A percentile compares a stretch with the other conserved stretches of the same genome.
phyloP scores from a whole-genome alignment of 2,329 filamentous ascomycete species.

The Penicillium sclerotiorum region DNA sequence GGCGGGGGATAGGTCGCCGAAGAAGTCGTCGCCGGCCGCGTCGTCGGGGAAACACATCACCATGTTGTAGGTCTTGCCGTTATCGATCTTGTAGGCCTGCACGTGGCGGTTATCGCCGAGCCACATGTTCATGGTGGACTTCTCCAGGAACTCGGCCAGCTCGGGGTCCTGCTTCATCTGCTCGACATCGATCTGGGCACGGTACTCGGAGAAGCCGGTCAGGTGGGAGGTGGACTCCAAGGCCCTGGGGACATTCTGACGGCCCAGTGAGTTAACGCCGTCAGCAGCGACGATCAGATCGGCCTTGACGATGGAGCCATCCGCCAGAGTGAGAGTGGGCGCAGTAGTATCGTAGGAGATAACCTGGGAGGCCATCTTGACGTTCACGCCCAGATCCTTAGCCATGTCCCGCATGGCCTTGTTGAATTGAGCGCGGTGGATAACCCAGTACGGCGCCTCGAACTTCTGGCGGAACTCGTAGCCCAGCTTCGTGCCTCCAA shows the following conservation, averaged over 20 bases:
- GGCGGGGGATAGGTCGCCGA: slow-evolving; percentile 31
- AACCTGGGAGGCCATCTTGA: slow-evolving; percentile 8
- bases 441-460: slow-evolving; percentile 20
- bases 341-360: not conserved
- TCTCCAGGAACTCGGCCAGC: slow-evolving; percentile 43
- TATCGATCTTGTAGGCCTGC: slow-evolving; percentile 48
- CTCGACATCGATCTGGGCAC: slow-evolving; percentile 44
- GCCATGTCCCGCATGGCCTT: slow-evolving; percentile 20
- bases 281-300: slow-evolving; percentile 27
- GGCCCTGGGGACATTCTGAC: slow-evolving; percentile 8
- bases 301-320: slow-evolving; percentile 10
- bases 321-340: not conserved
- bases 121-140: slow-evolving; percentile 45
- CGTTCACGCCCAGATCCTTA: slow-evolving; percentile 16
- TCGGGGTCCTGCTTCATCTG: slow-evolving; percentile 42
- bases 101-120: slow-evolving; percentile 40
- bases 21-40: not conserved
- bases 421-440: slow-evolving; percentile 33
- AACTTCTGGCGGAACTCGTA: slow-evolving; percentile 36
- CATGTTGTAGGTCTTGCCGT: slow-evolving; percentile 50
- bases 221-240: slow-evolving; percentile 1
- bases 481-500: slow-evolving; percentile 38
- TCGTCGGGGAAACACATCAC: slow-evolving; percentile 48
- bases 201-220: slow-evolving; percentile 47
- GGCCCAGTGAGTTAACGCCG: slow-evolving; percentile 27